Percentiles rank a stretch among this genome's conserved stretches.
Conservation (phyloP, 2,329 filamentous ascomycete genomes). For the Didymellaceae sp. region DNA sequence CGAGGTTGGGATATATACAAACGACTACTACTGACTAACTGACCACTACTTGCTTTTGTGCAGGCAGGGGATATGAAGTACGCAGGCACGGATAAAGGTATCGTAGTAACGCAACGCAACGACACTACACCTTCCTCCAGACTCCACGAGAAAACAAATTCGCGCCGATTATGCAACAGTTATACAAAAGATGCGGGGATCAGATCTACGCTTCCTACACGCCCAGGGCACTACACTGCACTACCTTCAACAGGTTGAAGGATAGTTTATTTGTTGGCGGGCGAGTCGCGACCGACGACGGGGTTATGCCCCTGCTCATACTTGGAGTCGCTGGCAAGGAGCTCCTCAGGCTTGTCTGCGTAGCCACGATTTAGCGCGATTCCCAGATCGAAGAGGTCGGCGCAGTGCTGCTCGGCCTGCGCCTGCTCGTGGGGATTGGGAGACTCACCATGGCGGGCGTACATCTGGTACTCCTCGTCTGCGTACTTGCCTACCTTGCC, state of each 20-base stretch:
- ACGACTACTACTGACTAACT: constrained; percentile 4
- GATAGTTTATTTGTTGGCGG: constrained; percentile 56
- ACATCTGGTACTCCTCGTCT: constrained; percentile 58
- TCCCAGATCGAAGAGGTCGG: constrained; percentile 30
- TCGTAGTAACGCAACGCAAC: constrained; percentile 12
- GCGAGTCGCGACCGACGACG: constrained; percentile 51
- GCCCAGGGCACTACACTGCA: too few relatives aligned
- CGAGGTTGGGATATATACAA: too few relatives aligned
- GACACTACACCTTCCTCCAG: too few relatives aligned
- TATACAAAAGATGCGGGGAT: constrained; percentile 13
- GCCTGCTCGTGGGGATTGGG: too few relatives aligned
- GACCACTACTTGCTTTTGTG: too few relatives aligned
- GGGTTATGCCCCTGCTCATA: constrained; percentile 54
- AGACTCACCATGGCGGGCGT: constrained; percentile 57
- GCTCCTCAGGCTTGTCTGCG: constrained; percentile 61
- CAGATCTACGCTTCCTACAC: constrained; percentile 7
- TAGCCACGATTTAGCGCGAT: constrained; percentile 30
- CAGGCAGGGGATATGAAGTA: background rate
- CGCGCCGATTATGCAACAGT: constrained; percentile 19
- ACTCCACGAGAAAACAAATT: constrained; percentile 8
- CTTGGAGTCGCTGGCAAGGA: constrained; percentile 58
- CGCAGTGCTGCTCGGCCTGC: constrained; percentile 16
- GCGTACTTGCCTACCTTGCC: constrained; percentile 54
- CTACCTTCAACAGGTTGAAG: too few relatives aligned
- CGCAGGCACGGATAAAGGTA: constrained; percentile 6